Base-by-base conservation (phyloP, 2,329 filamentous ascomycete species). In the Xylogone sp. region DNA sequence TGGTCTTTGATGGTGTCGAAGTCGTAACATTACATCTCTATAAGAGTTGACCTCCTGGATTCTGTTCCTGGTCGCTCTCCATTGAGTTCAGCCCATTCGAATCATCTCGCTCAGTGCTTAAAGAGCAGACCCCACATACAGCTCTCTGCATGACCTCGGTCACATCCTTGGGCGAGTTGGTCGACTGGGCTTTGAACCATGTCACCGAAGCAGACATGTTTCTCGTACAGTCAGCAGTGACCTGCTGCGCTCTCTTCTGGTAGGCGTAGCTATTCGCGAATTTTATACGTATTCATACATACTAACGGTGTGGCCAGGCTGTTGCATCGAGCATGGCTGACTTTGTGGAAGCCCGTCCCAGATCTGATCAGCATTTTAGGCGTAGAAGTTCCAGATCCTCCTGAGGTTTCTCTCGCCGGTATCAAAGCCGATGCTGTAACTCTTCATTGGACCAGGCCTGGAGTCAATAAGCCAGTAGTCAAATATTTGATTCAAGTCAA, bases 401-500 rank as follows among this genome's bases (percentile, higher is more conserved):
- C 94, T 48, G 85, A 92, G 66, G 88, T 97, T 42, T 96, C 91
- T 48, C 82, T 99, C 29, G 90, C 93, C 50, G 90, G 88, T 56
- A 94, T 99, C 62, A 88, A 87, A 60, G 80, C 89, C 22, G 89
- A 95, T 67, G 89, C 91, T 51, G 88, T 95, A 27, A 88, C 92
- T 24, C 78, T 99, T 43, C 91, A 92, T 68, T 99, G 94, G 94
- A 90, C 91, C 55, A 82, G 86, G 53, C 86, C 89, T 0, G 81
- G 76, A 2, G 69, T 73, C 43, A 82, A 79, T 56, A 78, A 81
- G 39, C 79, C 88, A 2, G 88, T 95, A 49, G 46, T 59, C 18
- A 95, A 92, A 71, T 94, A 96, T 66, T 80, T 93, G 44, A 90
- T 99, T 48, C 90, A 96, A 67, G 86, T 99, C 58, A 97, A 99